These are phyloP conservation scores for Cladophialophora bantiana DNA, from an alignment of 2,329 filamentous ascomycete genomes.

Conservation along the genomic window DNA sequence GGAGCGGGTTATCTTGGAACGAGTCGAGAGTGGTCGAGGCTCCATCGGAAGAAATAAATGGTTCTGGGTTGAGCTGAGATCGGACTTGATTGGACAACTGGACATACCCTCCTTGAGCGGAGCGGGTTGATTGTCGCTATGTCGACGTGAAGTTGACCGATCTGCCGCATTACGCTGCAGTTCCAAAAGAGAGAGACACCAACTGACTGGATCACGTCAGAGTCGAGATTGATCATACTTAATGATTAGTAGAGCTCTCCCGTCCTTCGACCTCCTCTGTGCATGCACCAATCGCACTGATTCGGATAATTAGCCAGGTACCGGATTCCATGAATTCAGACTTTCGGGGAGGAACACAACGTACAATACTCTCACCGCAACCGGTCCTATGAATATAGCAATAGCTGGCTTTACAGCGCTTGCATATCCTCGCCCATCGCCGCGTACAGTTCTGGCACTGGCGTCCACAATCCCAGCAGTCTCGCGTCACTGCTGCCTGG, in stretches of 20 bases:
- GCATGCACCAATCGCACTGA: conserved; percentile 41
- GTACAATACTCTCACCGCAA: conserved; percentile 67
- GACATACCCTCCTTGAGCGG: no score
- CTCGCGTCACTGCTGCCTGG: conserved; percentile 62
- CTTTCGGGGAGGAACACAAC: conserved; percentile 24
- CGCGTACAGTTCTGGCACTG: conserved; percentile 79
- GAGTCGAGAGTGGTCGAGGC: no score
- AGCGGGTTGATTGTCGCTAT: no score
- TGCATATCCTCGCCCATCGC: conserved; percentile 73
- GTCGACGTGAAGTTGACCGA: no score
- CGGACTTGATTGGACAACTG: no score
- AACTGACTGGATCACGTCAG: no score
- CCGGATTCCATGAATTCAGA: neutral
- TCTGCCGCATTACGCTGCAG: no score
- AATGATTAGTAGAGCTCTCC: conserved; percentile 32
- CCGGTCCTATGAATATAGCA: conserved; percentile 85
- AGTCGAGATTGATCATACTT: neutral
- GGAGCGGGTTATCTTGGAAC: no score
- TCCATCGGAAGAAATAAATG: no score
- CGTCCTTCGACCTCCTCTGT: conserved; percentile 33
- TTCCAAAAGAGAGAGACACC: no score
- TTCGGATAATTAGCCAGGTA: conserved; percentile 14
- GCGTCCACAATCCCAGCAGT: conserved; percentile 83
- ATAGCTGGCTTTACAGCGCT: conserved; percentile 77
- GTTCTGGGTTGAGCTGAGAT: no score